phyloP scores from a whole-genome alignment of 2,329 filamentous ascomycete genomes.

The Thyridium curvatum region DNA sequence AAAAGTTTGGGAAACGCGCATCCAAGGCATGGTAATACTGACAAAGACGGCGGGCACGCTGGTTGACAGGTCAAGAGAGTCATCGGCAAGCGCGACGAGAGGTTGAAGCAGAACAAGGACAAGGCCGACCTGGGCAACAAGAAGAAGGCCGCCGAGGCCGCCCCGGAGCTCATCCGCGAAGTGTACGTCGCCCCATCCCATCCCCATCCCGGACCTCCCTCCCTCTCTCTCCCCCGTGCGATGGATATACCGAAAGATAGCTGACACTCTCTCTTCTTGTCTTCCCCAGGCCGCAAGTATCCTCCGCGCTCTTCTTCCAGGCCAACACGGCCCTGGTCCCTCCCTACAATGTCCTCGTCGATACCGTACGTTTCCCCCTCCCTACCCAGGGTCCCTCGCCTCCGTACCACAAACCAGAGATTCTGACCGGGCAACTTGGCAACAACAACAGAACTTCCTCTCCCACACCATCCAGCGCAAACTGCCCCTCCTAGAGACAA shows the following conservation, averaged over 20 bases:
- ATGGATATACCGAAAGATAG: too few relatives aligned
- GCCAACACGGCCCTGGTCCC: slow-evolving; percentile 14
- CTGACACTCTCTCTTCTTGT: not conserved
- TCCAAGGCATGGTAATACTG: slow-evolving; percentile 6
- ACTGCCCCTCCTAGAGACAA: slow-evolving; percentile 75
- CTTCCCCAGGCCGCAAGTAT: slow-evolving; percentile 12
- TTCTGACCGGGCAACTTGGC: too few relatives aligned
- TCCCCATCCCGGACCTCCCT: too few relatives aligned
- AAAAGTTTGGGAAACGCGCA: too few relatives aligned
- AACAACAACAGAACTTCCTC: slow-evolving; percentile 73
- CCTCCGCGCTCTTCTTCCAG: slow-evolving; percentile 15
- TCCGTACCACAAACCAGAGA: too few relatives aligned
- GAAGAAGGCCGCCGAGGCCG: slow-evolving; percentile 30
- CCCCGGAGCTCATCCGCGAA: slow-evolving; percentile 11
- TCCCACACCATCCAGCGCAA: slow-evolving; percentile 85
- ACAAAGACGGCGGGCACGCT: slow-evolving; percentile 2
- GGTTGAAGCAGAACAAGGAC: slow-evolving; percentile 74
- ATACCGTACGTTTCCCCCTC: slow-evolving; percentile 14
- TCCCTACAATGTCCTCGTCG: slow-evolving; percentile 15
- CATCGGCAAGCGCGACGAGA: slow-evolving; percentile 73
- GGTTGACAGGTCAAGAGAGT: slow-evolving; percentile 63
- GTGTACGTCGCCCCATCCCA: too few relatives aligned
- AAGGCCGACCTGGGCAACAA: slow-evolving; percentile 43
- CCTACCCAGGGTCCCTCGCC: not conserved
- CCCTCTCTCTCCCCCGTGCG: too few relatives aligned